These are phyloP conservation scores for Aspergillus uvarum DNA, from an alignment of 2,329 filamentous ascomycete species.

Conservation along the genomic window DNA sequence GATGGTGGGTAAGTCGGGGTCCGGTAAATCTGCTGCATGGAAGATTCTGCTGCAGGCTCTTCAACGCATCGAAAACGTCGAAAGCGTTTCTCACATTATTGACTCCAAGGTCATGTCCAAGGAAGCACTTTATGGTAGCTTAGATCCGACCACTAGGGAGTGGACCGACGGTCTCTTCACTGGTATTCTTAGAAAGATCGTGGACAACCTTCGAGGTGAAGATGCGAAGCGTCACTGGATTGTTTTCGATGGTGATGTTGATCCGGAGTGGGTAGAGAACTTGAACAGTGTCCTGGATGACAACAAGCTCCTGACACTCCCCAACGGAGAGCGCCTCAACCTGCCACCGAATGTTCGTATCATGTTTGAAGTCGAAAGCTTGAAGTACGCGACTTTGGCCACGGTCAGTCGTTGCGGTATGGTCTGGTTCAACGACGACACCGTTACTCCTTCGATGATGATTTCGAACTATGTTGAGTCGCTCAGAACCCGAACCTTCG, in stretches of 20 bases:
- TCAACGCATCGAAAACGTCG: slow-evolving; percentile 84
- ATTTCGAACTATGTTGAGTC: slow-evolving; percentile 85
- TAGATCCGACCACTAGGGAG: slow-evolving; percentile 95
- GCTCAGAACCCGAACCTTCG: slow-evolving; percentile 79
- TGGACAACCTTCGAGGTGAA: slow-evolving; percentile 96
- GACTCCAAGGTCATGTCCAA: slow-evolving; percentile 99
- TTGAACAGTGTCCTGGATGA: slow-evolving; percentile 99
- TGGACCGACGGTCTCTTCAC: slow-evolving; percentile 99
- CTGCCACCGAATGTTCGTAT: slow-evolving; percentile 93
- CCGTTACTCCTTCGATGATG: slow-evolving; percentile 89
- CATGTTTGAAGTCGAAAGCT: slow-evolving; percentile 98
- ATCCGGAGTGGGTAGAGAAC: slow-evolving; percentile 99
- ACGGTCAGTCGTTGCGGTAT: slow-evolving; percentile 99
- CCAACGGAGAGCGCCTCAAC: slow-evolving; percentile 96
- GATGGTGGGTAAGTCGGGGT: slow-evolving; percentile 99
- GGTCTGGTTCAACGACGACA: slow-evolving; percentile 99
- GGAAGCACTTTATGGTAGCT: slow-evolving; percentile 89
- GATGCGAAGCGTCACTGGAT: slow-evolving; percentile 98
- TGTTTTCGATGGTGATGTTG: slow-evolving; percentile 97
- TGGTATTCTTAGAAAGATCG: slow-evolving; percentile 95
- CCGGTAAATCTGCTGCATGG: slow-evolving; percentile 96
- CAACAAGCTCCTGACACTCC: slow-evolving; percentile 94
- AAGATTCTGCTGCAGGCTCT: slow-evolving; percentile 86
- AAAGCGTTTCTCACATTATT: slow-evolving; percentile 95
- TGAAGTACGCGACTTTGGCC: slow-evolving; percentile 95